Conservation (phyloP, 352 stramenopile genomes). For the Blastocystis sp. region DNA sequence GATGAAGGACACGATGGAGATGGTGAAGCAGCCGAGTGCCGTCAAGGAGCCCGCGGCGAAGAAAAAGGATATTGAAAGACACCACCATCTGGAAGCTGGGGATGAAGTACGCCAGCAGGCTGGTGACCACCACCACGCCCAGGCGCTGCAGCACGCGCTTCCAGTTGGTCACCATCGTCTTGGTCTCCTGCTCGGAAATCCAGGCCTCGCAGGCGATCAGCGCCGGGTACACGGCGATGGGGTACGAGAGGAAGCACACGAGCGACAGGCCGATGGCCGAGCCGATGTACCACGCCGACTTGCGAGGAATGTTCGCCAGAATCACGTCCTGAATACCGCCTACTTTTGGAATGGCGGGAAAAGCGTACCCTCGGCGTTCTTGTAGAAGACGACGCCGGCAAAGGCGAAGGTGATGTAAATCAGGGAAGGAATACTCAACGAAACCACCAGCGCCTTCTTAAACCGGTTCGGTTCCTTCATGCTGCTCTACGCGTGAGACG, state of each 20-base stretch:
- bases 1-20: slow-evolving; percentile 69
- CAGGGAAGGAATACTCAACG: slow-evolving; percentile 7
- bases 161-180: slow-evolving; percentile 54
- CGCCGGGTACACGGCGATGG: slow-evolving; percentile 67
- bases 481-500: slow-evolving; percentile 8
- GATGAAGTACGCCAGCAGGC: slow-evolving; percentile 61
- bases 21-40: slow-evolving; percentile 68
- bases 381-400: slow-evolving; percentile 60
- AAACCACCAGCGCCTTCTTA: slow-evolving; percentile 45
- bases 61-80: slow-evolving; percentile 69
- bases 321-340: slow-evolving; percentile 61
- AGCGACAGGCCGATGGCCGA: slow-evolving; percentile 61
- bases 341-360: background rate
- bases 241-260: slow-evolving; percentile 67
- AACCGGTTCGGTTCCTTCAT: slow-evolving; percentile 50
- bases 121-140: slow-evolving; percentile 47
- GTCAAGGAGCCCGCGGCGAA: background rate
- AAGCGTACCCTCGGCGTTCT: background rate
- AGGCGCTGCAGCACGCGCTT: slow-evolving; percentile 56
- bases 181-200: slow-evolving; percentile 43
- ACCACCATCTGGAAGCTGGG: slow-evolving; percentile 65
- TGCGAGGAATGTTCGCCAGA: slow-evolving; percentile 53
- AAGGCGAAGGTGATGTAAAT: slow-evolving; percentile 66
- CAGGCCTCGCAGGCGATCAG: slow-evolving; percentile 63
- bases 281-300: slow-evolving; percentile 48